Percentiles rank a stretch among this genome's conserved stretches.
Evolutionary conservation across 208 protist genomes (phyloP).

Genomic region (Trypanosoma rangeli): DNA sequence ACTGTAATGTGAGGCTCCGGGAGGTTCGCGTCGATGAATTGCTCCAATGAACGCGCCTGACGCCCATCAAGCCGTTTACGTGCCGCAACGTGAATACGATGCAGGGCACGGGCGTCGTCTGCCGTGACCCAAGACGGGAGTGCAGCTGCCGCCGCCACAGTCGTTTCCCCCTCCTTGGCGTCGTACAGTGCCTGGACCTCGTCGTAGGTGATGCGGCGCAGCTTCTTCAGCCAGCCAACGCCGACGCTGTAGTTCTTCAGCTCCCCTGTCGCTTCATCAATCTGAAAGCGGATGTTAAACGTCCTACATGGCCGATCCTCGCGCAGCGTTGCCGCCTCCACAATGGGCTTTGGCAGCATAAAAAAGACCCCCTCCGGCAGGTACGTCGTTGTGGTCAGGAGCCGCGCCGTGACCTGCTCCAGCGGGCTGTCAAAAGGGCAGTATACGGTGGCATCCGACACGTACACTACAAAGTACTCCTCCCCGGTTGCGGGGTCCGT

Average conservation of each 20-base stretch:
- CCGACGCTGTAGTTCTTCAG: conserved; percentile 71
- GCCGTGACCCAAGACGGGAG: conserved; percentile 56
- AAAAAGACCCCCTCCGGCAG: conserved; percentile 88
- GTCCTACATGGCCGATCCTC: conserved; percentile 84
- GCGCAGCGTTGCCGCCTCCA: conserved; percentile 83
- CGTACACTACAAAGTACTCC: conserved; percentile 81
- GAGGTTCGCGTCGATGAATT: conserved; percentile 53
- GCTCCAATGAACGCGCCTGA: conserved; percentile 33
- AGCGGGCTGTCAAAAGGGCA: conserved; percentile 79
- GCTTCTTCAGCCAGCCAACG: conserved; percentile 70
- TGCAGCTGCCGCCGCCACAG: not conserved
- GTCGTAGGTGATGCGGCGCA: conserved; percentile 89
- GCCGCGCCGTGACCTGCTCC: conserved; percentile 79
- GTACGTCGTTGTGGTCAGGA: conserved; percentile 86
- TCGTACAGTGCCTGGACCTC: conserved; percentile 71
- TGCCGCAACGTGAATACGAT: conserved; percentile 59
- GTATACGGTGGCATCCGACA: conserved; percentile 88
- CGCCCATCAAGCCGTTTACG: conserved; percentile 44
- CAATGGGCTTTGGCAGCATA: conserved; percentile 86
- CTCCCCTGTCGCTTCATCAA: conserved; percentile 68
- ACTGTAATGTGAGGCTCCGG: conserved; percentile 82
- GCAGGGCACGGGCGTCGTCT: conserved; percentile 40
- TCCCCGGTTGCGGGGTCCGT: conserved; percentile 53
- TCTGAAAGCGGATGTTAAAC: conserved; percentile 83
- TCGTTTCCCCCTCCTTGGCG: not conserved